Percentiles rank a stretch among this genome's conserved stretches.
phyloP scores from a whole-genome alignment of 2,329 filamentous ascomycete genomes.

The Ophiostoma angusticollis region DNA sequence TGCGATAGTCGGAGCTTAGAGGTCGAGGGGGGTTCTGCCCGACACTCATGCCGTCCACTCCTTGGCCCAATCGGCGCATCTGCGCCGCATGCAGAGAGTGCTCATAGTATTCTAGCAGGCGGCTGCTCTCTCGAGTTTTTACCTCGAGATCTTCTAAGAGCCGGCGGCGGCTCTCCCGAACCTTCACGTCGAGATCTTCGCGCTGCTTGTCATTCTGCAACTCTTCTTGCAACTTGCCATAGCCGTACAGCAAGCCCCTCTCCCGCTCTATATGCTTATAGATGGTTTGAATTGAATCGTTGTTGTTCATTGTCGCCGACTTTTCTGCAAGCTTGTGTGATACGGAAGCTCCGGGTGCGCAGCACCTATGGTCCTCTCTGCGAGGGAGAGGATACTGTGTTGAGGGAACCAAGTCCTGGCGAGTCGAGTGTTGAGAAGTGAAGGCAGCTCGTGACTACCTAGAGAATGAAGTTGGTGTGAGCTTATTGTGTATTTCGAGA shows the following conservation, averaged over 20 bases:
- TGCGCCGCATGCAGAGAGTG: constrained; percentile 81
- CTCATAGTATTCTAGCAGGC: constrained; percentile 83
- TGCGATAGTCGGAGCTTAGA: constrained; percentile 32
- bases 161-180: constrained; percentile 86
- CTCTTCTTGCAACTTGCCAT: constrained; percentile 93
- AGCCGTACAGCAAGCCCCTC: constrained; percentile 85
- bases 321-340: constrained; percentile 6
- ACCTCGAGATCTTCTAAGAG: constrained; percentile 36
- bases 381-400: no score
- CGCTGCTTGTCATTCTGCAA: no score
- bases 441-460: no score
- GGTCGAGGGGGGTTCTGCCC: constrained; percentile 30
- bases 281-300: constrained; percentile 62
- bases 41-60: constrained; percentile 54
- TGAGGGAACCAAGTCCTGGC: no score
- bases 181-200: constrained; percentile 91
- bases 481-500: no score
- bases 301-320: constrained; percentile 44
- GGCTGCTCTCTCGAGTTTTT: no score
- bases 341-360: no score
- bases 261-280: constrained; percentile 96
- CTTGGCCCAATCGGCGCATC: constrained; percentile 60
- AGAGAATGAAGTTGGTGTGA: no score
- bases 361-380: no score
- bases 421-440: no score